Evolutionary conservation across 2,329 filamentous ascomycete genomes (phyloP).

Genomic region (Leptographium lundbergii): DNA sequence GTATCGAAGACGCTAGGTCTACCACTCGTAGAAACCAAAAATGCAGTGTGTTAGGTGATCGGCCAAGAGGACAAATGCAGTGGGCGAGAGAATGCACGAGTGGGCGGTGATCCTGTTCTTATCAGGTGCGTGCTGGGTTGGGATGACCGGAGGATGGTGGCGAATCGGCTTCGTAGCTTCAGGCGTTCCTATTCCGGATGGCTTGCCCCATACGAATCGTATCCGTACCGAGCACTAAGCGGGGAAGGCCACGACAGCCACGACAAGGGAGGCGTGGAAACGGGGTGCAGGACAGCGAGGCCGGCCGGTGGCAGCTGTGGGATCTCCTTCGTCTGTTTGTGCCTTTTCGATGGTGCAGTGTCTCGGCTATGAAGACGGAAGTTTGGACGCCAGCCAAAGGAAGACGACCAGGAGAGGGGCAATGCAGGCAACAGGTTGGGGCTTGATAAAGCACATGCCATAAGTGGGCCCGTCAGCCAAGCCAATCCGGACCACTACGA

Average conservation of each 20-base stretch:
- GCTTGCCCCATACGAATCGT: background rate
- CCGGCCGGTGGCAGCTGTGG: too few species aligned
- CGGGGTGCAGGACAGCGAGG: too few species aligned
- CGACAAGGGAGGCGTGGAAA: background rate
- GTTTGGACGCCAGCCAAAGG: background rate
- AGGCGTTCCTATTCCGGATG: background rate
- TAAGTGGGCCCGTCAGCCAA: background rate
- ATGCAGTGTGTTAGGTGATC: too few species aligned
- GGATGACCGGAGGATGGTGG: background rate
- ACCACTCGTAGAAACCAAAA: too few species aligned
- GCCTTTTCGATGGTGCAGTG: background rate
- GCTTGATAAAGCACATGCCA: background rate
- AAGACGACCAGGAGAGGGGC: background rate
- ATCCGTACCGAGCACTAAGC: background rate
- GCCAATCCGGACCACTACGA: background rate
- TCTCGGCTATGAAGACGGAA: background rate
- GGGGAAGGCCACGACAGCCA: background rate
- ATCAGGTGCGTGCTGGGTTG: background rate
- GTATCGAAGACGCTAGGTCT: too few species aligned
- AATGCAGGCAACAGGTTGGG: too few species aligned
- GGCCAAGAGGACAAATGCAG: background rate
- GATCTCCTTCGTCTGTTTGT: background rate
- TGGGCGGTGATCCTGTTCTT: background rate
- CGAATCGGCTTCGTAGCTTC: background rate
- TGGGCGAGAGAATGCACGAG: background rate